Evolutionary conservation across 495 filamentous ascomycete species (phyloP), one percentile per base, ranked within the genome.

Genomic region (Aspergillus sclerotiicarbonarius): DNA sequence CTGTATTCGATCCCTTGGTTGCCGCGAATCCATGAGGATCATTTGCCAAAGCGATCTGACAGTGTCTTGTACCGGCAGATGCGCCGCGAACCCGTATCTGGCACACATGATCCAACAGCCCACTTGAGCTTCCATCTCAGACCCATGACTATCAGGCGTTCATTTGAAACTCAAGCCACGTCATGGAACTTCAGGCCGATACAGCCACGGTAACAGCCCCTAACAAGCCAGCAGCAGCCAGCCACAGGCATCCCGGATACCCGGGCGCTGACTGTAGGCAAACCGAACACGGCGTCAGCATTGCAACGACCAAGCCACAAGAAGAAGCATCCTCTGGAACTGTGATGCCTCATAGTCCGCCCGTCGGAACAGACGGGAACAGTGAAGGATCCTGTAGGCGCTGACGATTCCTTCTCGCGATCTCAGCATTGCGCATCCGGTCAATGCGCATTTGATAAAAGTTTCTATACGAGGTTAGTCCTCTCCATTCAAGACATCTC

Each of bases 361-460:
- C 78, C 51, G 82, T 87, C 15, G 93, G 93, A 19, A 94, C 93
- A 53, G 88, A 88, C 7, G 93, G 93, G 56, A 96, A 96, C 16
- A 84, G 75, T 30, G 80, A 83, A 15, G 91, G 90, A 64, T 89
- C 90, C 64, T 82, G 87, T 63, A 98, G 62, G 25, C 92, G 82
- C 65, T 96, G 90, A 25, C 86, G 82, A 67, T 93, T 96, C 31
- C 90, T 81, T 68, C 86, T 93, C 29, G 90, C 86, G 49, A 89
- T 81, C 68, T 96, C 92, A 13, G 82, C 82, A 68, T 89, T 89
- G 50, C 88, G 83, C 67, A 90, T 85, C 55, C 86, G 86, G 63
- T 91, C 87, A 51, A 96, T 65, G 18, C 93, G 86, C 73, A 88
- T 89, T 56, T 95, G 90, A 68, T 90, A 94, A 68, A 98, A 94